Conservation (phyloP, 1,284 basidiomycete species). For the Afroboletus lepidellus region DNA sequence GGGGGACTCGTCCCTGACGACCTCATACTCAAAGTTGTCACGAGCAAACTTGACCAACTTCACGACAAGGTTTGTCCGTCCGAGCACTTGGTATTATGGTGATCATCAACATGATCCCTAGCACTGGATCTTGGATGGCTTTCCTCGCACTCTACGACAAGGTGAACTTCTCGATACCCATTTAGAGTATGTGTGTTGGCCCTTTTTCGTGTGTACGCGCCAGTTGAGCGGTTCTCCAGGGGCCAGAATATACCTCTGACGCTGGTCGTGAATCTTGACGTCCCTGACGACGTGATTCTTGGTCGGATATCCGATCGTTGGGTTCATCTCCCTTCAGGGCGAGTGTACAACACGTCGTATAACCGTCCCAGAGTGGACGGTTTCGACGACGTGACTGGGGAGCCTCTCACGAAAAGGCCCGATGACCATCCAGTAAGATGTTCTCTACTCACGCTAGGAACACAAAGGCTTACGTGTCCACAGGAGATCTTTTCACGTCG, state of each 20-base stretch:
- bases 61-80: slow-evolving; percentile 55
- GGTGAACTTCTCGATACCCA: slow-evolving; percentile 81
- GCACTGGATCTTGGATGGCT: slow-evolving; percentile 96
- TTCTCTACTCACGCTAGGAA: background rate
- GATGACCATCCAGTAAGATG: slow-evolving; percentile 87
- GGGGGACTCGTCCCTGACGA: slow-evolving; percentile 79
- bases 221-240: slow-evolving; percentile 36
- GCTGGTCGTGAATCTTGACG: slow-evolving; percentile 88
- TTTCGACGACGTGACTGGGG: slow-evolving; percentile 90
- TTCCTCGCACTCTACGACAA: slow-evolving; percentile 91
- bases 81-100: background rate
- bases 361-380: slow-evolving; percentile 88
- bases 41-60: slow-evolving; percentile 66
- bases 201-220: background rate
- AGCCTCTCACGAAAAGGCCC: slow-evolving; percentile 83
- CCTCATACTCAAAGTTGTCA: slow-evolving; percentile 72
- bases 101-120: slow-evolving; percentile 26
- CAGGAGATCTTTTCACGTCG: slow-evolving; percentile 85
- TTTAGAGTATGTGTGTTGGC: slow-evolving; percentile 50
- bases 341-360: slow-evolving; percentile 91
- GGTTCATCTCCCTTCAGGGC: slow-evolving; percentile 90
- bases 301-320: slow-evolving; percentile 90
- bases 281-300: slow-evolving; percentile 88
- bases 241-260: slow-evolving; percentile 65
- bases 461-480: slow-evolving; percentile 1